Percentiles rank a stretch among this genome's conserved stretches.
Evolutionary conservation across 176 grass and related monocot species (phyloP).

Genomic region (Musa troglodytarum): DNA sequence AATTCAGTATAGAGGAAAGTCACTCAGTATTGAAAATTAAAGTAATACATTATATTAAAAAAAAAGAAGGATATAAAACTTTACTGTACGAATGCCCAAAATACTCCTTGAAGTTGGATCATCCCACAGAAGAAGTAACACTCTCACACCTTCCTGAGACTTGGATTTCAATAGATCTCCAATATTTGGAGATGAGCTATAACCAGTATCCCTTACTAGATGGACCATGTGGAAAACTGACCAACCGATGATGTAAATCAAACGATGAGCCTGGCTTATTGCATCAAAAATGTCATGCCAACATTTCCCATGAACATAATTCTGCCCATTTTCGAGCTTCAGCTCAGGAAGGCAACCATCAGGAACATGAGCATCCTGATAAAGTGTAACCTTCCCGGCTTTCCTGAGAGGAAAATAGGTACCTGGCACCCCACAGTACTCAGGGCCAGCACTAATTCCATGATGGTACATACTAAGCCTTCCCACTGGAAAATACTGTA

Average conservation of each 20-base stretch:
- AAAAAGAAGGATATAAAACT: not conserved
- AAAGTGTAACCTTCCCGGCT: constrained; percentile 54
- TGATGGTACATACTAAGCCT: constrained; percentile 58
- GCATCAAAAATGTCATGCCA: constrained; percentile 76
- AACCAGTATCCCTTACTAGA: constrained; percentile 33
- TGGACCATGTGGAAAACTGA: constrained; percentile 55
- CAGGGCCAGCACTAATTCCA: constrained; percentile 44
- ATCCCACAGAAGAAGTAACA: constrained; percentile 77
- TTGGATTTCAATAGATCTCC: constrained; percentile 64
- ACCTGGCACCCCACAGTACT: constrained; percentile 54
- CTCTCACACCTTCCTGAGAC: constrained; percentile 71
- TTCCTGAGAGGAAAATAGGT: constrained; percentile 66
- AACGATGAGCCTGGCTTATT: constrained; percentile 50
- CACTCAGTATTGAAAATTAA: not conserved
- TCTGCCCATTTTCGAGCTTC: constrained; percentile 49
- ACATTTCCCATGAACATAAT: constrained; percentile 71
- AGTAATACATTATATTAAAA: not conserved
- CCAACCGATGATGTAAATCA: constrained; percentile 81
- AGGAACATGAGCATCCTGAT: constrained; percentile 84
- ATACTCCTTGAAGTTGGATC: constrained; percentile 67
- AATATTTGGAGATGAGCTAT: constrained; percentile 12
- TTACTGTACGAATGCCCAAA: constrained; percentile 34
- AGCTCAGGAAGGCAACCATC: constrained; percentile 63
- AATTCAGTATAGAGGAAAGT: not conserved
- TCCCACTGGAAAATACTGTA: constrained; percentile 55